These are phyloP conservation scores for Penicillium griseofulvum DNA, from an alignment of 2,329 filamentous ascomycete species.

Conservation along the genomic window DNA sequence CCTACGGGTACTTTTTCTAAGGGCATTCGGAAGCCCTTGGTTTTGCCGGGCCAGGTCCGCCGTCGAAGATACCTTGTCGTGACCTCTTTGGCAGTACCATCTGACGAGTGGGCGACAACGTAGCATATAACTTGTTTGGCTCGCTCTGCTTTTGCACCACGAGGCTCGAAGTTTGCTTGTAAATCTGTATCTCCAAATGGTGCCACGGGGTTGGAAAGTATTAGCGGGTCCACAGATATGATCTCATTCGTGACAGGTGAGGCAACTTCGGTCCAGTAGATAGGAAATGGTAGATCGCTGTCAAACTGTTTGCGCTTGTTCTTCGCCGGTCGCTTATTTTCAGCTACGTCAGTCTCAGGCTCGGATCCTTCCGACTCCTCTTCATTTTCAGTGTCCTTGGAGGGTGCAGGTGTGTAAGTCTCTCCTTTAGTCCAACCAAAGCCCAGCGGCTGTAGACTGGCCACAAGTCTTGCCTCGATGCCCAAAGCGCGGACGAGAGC, in stretches of 20 bases:
- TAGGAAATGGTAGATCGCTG: constrained; percentile 74
- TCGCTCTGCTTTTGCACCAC: constrained; percentile 78
- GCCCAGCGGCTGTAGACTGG: constrained; percentile 79
- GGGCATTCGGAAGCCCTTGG: constrained; percentile 77
- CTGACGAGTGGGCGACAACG: constrained; percentile 74
- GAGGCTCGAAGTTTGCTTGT: constrained; percentile 73
- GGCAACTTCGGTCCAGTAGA: constrained; percentile 89
- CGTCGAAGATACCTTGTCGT: constrained; percentile 86
- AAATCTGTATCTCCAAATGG: constrained; percentile 63
- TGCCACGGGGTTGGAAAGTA: constrained; percentile 64
- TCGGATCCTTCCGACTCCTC: constrained; percentile 16
- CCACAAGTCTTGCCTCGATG: constrained; percentile 78
- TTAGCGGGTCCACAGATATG: constrained; percentile 72
- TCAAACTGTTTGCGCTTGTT: constrained; percentile 58
- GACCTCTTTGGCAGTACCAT: constrained; percentile 91
- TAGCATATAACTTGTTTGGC: constrained; percentile 89
- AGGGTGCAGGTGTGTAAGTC: constrained; percentile 59
- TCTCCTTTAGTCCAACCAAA: constrained; percentile 90
- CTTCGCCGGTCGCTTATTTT: constrained; percentile 36
- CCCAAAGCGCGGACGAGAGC: constrained; percentile 77
- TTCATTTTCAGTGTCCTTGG: constrained; percentile 22
- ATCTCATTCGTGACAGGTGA: constrained; percentile 78
- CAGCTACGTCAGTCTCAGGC: constrained; percentile 22
- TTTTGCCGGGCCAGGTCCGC: constrained; percentile 79
- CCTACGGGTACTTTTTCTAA: constrained; percentile 78